Base-by-base conservation (phyloP, 768 basidiomycete genomes). In the Clitopilus passeckerianus region DNA sequence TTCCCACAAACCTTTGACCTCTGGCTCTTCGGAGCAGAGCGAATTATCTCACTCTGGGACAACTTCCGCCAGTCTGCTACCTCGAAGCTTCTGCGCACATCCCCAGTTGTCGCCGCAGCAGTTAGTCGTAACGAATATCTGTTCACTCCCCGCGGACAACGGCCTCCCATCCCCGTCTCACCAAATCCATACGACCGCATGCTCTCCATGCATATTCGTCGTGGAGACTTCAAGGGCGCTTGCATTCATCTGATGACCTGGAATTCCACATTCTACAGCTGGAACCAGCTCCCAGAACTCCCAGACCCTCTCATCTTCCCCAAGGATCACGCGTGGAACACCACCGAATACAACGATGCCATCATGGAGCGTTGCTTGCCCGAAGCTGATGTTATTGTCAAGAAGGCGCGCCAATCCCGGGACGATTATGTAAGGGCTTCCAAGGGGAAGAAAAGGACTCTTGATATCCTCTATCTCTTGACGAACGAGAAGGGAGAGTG, bases 131-230 rank as follows among this genome's bases (percentile, higher is more conserved):
- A 78, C 64, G 66, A 70, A 61, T 67, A 74, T 67, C 67, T 75
- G 52, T 73, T 74, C 66, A 64, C 68, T 6, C 71, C 72, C 15
- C 67, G 67, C 12, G 69, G 67, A 10, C 72, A 69, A 0, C 66
- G 69, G 10, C 69, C 70, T 14, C 34, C 69, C 5, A 61, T 61
- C 60, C 72, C 44, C 60, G 72, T 62, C 54, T 70, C 67, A 22
- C 61, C 62, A 23, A 58, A 69, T 65, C 72, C 57, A 63, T 84
- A 62, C 69, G 71, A 55, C 70, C 70, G 70, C 35, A 70, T 77
- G 63, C 56, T 78, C 20, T 75, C 76, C 6, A 65, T 77, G 64
- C 77, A 78, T 60, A 63, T 78, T 35, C 67, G 76, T 2, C 67
- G 76, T 8, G 77, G 77, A 12, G 76, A 77, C 65, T 78, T 70